Conservation (phyloP, 2,329 filamentous ascomycete species). For the Epichloe sp. region DNA sequence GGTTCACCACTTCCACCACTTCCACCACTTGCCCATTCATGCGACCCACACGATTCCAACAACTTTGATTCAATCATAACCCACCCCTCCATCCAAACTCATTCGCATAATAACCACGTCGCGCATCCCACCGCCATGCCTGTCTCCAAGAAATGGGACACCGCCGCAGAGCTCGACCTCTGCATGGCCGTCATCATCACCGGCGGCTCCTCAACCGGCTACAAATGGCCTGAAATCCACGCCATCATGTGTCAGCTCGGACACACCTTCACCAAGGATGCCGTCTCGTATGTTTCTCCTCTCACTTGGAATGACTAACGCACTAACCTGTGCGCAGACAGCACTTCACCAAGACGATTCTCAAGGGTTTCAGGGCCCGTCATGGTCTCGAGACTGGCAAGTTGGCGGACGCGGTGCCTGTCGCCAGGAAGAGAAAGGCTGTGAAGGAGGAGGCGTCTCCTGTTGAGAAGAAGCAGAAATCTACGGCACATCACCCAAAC, state of each 20-base stretch:
- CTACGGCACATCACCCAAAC: background rate
- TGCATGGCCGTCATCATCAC: conserved; percentile 21
- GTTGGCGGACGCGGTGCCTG: conserved; percentile 3
- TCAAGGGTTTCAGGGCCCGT: conserved; percentile 21
- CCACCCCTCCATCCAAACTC: background rate
- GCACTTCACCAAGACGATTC: conserved; percentile 25
- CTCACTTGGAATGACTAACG: background rate
- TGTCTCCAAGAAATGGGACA: conserved; percentile 24
- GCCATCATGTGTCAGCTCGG: conserved; percentile 20
- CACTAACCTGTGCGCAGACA: conserved; percentile 16
- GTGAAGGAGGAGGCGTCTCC: background rate
- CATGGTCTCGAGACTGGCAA: conserved; percentile 8
- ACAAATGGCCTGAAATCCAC: conserved; percentile 22
- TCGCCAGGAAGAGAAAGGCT: conserved; percentile 6
- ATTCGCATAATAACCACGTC: background rate
- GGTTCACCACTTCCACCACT: background rate
- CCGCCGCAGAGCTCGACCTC: conserved; percentile 24
- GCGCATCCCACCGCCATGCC: conserved; percentile 11
- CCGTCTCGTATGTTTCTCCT: conserved; percentile 20
- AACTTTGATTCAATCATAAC: too few relatives aligned
- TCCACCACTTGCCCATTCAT: background rate
- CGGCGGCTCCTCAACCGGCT: conserved; percentile 10
- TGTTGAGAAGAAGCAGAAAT: background rate
- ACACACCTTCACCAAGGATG: conserved; percentile 24
- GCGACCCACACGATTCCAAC: background rate